These are phyloP conservation scores for Isatis tinctoria DNA, from an alignment of 345 rosid species.

Conservation along the genomic window DNA sequence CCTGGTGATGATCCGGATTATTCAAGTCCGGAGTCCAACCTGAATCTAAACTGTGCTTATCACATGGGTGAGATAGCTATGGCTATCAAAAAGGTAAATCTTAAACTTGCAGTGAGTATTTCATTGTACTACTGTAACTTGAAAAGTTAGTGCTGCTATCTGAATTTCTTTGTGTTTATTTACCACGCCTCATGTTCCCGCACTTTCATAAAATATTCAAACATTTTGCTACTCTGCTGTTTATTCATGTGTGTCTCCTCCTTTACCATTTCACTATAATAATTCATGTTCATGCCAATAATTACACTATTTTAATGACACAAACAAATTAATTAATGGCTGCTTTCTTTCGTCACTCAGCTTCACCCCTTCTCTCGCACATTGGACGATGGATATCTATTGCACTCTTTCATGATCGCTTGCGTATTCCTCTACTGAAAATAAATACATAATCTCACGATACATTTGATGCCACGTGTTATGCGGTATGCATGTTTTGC, in stretches of 20 bases:
- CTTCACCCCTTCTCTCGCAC: constrained; percentile 1
- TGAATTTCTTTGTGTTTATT: constrained; percentile 5
- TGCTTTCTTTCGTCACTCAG: background rate
- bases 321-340: background rate
- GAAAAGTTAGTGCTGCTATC: background rate
- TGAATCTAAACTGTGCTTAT: constrained; percentile 71
- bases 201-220: no score
- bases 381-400: background rate
- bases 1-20: constrained; percentile 45
- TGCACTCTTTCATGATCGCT: background rate
- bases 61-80: constrained; percentile 93
- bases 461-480: constrained; percentile 5
- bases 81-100: constrained; percentile 81
- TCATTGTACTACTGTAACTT: background rate
- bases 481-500: background rate
- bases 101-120: background rate
- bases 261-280: no score
- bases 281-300: no score
- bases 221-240: no score
- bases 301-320: no score
- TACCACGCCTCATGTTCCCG: no score
- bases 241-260: no score
- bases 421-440: background rate
- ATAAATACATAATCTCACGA: background rate
- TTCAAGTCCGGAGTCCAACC: constrained; percentile 90